phyloP scores from a whole-genome alignment of 75 land plant species.

The Selaginella tamariscina region DNA sequence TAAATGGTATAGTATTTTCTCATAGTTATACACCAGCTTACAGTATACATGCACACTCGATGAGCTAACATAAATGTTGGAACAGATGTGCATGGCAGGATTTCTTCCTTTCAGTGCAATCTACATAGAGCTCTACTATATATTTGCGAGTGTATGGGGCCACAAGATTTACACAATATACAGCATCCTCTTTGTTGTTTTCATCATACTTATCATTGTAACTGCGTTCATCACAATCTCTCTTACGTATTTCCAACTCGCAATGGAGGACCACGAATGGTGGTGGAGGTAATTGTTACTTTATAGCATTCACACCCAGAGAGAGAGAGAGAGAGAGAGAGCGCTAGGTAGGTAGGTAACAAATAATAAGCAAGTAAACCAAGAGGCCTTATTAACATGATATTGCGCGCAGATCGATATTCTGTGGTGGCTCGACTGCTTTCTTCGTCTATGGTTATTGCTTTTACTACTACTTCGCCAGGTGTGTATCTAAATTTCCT shows the following conservation, averaged over 20 bases:
- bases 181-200: slow-evolving; percentile 40
- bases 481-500: too few relatives aligned
- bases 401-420: slow-evolving; percentile 34
- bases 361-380: too few relatives aligned
- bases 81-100: slow-evolving; percentile 53
- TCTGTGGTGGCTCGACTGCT: slow-evolving; percentile 56
- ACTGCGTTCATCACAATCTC: slow-evolving; percentile 49
- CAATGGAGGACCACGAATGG: slow-evolving; percentile 59
- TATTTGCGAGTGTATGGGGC: slow-evolving; percentile 59
- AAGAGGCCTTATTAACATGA: background rate
- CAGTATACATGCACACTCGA: too few relatives aligned
- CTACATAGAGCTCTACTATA: slow-evolving; percentile 47
- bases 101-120: slow-evolving; percentile 57
- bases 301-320: too few relatives aligned
- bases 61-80: too few relatives aligned
- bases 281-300: slow-evolving; percentile 58
- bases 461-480: slow-evolving; percentile 40
- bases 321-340: too few relatives aligned
- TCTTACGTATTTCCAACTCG: slow-evolving; percentile 56
- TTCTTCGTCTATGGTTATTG: slow-evolving; percentile 46
- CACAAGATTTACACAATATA: slow-evolving; percentile 42
- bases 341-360: too few relatives aligned
- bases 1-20: too few relatives aligned
- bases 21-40: too few relatives aligned
- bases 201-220: slow-evolving; percentile 40